Percentiles rank a stretch among this genome's conserved stretches.
Evolutionary conservation across 345 rosid species (phyloP).

Genomic region (Populus simonii): DNA sequence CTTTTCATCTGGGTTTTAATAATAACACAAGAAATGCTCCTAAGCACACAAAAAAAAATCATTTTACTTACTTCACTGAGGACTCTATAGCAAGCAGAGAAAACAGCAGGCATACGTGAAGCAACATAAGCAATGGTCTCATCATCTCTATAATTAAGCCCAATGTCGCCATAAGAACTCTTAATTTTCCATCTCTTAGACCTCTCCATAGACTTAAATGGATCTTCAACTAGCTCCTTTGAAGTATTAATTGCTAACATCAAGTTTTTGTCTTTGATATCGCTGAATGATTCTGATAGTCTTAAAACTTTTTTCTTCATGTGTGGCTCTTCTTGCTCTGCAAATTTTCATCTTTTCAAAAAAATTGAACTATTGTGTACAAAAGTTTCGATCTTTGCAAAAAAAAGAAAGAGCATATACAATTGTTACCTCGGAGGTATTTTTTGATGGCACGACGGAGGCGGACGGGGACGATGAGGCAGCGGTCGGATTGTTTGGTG

Average conservation of each 20-base stretch:
- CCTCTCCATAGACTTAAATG: slow-evolving; percentile 69
- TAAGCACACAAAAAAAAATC: not conserved
- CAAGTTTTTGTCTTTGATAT: slow-evolving; percentile 61
- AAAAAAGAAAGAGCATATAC: too few relatives aligned
- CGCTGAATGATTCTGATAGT: slow-evolving; percentile 61
- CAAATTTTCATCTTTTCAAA: not conserved
- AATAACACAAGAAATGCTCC: not conserved
- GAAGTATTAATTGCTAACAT: slow-evolving; percentile 51
- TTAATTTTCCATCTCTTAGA: slow-evolving; percentile 85
- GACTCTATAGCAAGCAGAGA: slow-evolving; percentile 78
- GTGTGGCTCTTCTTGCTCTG: slow-evolving; percentile 81
- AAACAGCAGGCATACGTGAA: slow-evolving; percentile 95
- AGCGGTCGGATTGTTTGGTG: slow-evolving; percentile 67
- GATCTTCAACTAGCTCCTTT: slow-evolving; percentile 69
- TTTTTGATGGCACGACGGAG: slow-evolving; percentile 89
- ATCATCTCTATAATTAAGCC: slow-evolving; percentile 65
- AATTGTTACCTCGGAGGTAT: slow-evolving; percentile 55
- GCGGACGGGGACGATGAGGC: slow-evolving; percentile 67
- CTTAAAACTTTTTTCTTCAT: slow-evolving; percentile 76
- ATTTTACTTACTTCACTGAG: slow-evolving; percentile 55
- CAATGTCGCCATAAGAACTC: slow-evolving; percentile 81
- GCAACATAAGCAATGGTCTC: slow-evolving; percentile 90
- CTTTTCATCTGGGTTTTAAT: not conserved
- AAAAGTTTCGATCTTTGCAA: not conserved
- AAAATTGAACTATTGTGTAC: not conserved